Conservation (phyloP, 768 basidiomycete genomes). For the Lactarius quietus region DNA sequence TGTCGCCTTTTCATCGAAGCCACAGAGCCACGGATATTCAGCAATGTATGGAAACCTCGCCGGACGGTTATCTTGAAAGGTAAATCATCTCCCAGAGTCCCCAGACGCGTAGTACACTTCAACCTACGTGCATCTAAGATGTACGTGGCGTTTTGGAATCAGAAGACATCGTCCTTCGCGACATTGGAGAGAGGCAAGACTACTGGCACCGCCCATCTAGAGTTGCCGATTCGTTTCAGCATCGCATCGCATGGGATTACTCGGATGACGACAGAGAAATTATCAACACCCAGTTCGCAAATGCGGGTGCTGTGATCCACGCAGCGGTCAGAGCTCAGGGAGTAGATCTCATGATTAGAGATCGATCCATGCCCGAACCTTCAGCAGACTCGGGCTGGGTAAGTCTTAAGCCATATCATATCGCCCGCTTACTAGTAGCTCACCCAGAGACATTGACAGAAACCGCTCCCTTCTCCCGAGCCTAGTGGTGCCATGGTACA, state of each 20-base stretch:
- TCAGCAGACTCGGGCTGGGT: background rate
- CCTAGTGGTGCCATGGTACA: background rate
- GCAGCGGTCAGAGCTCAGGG: background rate
- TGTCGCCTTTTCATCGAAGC: background rate
- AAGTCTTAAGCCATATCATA: background rate
- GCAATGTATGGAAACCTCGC: constrained; percentile 11
- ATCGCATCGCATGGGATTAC: background rate
- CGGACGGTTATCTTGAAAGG: constrained; percentile 14
- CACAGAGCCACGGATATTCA: background rate
- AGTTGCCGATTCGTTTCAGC: background rate
- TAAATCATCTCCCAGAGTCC: background rate
- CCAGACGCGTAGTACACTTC: too few relatives aligned
- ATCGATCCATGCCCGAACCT: background rate
- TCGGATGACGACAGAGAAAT: background rate
- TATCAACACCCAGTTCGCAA: background rate
- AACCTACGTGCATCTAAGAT: background rate
- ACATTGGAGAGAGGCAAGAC: background rate
- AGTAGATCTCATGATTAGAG: constrained; percentile 1
- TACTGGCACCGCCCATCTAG: background rate
- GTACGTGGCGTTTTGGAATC: background rate
- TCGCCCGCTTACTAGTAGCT: background rate
- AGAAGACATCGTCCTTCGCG: background rate
- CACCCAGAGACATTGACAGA: background rate
- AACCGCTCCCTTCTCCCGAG: background rate
- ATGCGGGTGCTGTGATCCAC: background rate